These are phyloP conservation scores for Spongospora subterranea DNA, from an alignment of 208 protist species.

Conservation along the genomic window DNA sequence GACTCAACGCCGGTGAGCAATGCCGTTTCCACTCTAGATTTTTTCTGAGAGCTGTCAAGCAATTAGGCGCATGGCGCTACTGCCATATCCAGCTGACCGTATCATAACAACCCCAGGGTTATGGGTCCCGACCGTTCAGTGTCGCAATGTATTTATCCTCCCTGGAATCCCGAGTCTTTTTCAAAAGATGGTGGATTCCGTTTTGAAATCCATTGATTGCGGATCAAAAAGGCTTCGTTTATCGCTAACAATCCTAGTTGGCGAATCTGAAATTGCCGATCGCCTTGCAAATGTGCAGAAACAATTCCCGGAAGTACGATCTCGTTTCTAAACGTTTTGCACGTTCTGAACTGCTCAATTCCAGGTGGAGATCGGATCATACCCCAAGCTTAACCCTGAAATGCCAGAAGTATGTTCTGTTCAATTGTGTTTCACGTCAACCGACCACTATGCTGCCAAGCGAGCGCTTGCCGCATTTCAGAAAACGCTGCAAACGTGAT, in stretches of 20 bases:
- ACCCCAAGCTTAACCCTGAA: background rate
- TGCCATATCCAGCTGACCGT: conserved; percentile 18
- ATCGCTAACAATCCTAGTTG: background rate
- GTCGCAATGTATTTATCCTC: conserved; percentile 47
- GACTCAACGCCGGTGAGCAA: conserved; percentile 1
- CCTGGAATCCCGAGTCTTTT: conserved; percentile 30
- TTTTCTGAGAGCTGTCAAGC: background rate
- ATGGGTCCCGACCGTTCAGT: conserved; percentile 33
- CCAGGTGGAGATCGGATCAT: conserved; percentile 47
- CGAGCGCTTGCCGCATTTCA: background rate
- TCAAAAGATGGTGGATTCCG: background rate
- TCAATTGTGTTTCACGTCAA: conserved; percentile 42
- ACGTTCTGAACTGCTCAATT: background rate
- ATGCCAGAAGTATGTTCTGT: background rate
- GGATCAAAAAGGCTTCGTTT: background rate
- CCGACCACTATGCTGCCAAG: background rate
- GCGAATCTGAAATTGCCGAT: conserved; percentile 52
- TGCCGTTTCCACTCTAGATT: background rate
- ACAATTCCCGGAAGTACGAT: conserved; percentile 3
- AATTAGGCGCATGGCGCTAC: background rate
- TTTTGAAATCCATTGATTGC: background rate
- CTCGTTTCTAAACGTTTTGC: background rate
- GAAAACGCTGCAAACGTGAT: background rate
- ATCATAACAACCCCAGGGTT: conserved; percentile 20
- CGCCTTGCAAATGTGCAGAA: conserved; percentile 5